phyloP scores from a whole-genome alignment of 352 stramenopile species.

The Peronospora destructor region DNA sequence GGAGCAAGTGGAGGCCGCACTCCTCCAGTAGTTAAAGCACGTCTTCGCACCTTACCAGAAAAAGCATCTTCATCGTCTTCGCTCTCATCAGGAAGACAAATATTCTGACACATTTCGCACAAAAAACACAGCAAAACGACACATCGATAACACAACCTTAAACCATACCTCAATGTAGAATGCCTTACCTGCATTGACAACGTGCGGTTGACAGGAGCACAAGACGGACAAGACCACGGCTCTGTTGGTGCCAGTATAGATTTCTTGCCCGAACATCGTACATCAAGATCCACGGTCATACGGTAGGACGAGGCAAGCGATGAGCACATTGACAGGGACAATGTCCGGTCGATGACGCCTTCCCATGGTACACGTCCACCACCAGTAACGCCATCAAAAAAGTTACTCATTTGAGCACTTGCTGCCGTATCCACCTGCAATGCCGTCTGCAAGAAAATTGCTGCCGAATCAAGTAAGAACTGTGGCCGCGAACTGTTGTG shows the following conservation, averaged over 20 bases:
- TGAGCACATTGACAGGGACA: slow-evolving; percentile 28
- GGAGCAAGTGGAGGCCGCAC: slow-evolving; percentile 8
- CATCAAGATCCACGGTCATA: slow-evolving; percentile 58
- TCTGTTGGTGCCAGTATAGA: slow-evolving; percentile 35
- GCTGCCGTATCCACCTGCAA: slow-evolving; percentile 61
- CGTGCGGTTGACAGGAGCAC: slow-evolving; percentile 59
- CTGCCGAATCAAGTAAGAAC: slow-evolving; percentile 93
- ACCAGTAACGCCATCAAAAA: slow-evolving; percentile 18
- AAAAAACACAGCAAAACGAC: slow-evolving; percentile 11
- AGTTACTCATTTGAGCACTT: slow-evolving; percentile 19
- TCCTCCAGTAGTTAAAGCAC: slow-evolving; percentile 18
- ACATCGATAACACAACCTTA: slow-evolving; percentile 3
- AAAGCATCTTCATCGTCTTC: slow-evolving; percentile 21
- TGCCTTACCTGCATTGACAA: slow-evolving; percentile 49
- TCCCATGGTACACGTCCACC: slow-evolving; percentile 40
- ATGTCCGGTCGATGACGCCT: slow-evolving; percentile 19
- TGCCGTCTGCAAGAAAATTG: slow-evolving; percentile 94
- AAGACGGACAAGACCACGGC: slow-evolving; percentile 52
- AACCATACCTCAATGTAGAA: neutral
- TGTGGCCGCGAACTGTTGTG: slow-evolving; percentile 94
- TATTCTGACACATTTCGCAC: slow-evolving; percentile 45
- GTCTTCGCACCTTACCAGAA: slow-evolving; percentile 14
- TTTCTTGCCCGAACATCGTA: slow-evolving; percentile 37
- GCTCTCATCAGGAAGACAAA: slow-evolving; percentile 30
- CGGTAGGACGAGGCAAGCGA: slow-evolving; percentile 31